phyloP scores from a whole-genome alignment of 257 asterid species.

The Verbascum thapsus region DNA sequence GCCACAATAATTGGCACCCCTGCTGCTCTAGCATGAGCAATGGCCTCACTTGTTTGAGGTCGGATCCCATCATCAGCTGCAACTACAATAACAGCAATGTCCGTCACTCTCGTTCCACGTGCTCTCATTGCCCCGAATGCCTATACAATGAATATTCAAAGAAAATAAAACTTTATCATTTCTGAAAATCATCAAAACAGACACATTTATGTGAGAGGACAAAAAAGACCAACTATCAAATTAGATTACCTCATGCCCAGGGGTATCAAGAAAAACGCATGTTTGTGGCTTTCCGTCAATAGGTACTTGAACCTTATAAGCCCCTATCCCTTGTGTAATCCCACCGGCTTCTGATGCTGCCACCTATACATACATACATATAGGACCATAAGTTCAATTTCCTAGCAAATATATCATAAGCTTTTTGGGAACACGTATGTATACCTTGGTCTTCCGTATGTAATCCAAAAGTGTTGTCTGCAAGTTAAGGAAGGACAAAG shows the following conservation, averaged over 20 bases:
- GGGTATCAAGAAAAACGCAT: constrained; percentile 97
- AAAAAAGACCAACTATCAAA: neutral
- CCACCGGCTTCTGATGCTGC: constrained; percentile 98
- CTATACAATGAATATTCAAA: constrained; percentile 40
- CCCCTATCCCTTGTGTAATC: constrained; percentile 98
- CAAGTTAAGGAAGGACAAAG: constrained; percentile 36
- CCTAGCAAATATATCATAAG: constrained; percentile 13
- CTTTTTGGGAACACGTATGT: constrained; percentile 11
- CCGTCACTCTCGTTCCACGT: constrained; percentile 99
- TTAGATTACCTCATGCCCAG: constrained; percentile 90
- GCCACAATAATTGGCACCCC: constrained; percentile 93
- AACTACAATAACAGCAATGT: constrained; percentile 91
- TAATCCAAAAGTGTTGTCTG: constrained; percentile 95
- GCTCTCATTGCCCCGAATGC: constrained; percentile 99
- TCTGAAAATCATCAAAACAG: constrained; percentile 3
- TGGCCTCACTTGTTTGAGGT: constrained; percentile 96
- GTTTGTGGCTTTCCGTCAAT: constrained; percentile 78
- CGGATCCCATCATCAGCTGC: constrained; percentile 99
- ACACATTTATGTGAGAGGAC: constrained; percentile 11
- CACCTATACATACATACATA: constrained; percentile 69
- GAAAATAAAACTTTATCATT: constrained; percentile 10
- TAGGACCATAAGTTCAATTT: constrained; percentile 34
- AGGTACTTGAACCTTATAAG: constrained; percentile 91
- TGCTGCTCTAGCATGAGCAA: constrained; percentile 98
- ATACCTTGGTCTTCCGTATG: constrained; percentile 89